Evolutionary conservation across 306 rosid genomes (phyloP).

Genomic region (Sophora flavescens): DNA sequence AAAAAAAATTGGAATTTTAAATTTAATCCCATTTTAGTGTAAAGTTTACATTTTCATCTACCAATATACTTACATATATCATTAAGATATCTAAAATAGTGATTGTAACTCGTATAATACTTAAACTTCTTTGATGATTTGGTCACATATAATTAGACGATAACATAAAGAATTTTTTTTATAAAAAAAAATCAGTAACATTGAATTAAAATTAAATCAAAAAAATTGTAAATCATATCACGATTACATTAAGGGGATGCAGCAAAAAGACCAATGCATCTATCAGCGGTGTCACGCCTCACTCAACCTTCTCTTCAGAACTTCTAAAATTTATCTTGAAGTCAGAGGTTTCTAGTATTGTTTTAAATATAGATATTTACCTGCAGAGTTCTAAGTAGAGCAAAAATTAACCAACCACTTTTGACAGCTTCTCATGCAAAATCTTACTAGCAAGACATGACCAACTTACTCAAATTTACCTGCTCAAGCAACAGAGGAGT

Average conservation of each 20-base stretch:
- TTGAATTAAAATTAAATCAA: too few relatives aligned
- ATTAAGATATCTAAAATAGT: too few relatives aligned
- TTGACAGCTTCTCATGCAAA: neutral
- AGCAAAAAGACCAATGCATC: neutral
- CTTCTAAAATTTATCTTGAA: neutral
- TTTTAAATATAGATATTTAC: slow-evolving; percentile 3
- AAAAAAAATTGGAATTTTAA: too few relatives aligned
- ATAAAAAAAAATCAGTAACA: too few relatives aligned
- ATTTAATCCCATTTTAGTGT: too few relatives aligned
- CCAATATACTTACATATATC: too few relatives aligned
- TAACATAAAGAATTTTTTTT: too few relatives aligned
- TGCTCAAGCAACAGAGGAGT: slow-evolving; percentile 32
- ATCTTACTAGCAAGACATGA: neutral
- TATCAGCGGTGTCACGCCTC: neutral
- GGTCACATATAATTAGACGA: too few relatives aligned
- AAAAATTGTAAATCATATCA: neutral
- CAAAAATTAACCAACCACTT: neutral
- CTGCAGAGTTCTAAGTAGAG: slow-evolving; percentile 34
- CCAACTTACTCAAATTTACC: slow-evolving; percentile 21
- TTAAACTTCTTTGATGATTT: too few relatives aligned
- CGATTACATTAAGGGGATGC: neutral
- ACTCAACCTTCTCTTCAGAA: neutral
- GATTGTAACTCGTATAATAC: too few relatives aligned
- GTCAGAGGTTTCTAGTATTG: slow-evolving; percentile 7
- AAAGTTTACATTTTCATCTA: too few relatives aligned